Evolutionary conservation across 768 basidiomycete genomes (phyloP).

Genomic region (Amanita pseudoporphyria): DNA sequence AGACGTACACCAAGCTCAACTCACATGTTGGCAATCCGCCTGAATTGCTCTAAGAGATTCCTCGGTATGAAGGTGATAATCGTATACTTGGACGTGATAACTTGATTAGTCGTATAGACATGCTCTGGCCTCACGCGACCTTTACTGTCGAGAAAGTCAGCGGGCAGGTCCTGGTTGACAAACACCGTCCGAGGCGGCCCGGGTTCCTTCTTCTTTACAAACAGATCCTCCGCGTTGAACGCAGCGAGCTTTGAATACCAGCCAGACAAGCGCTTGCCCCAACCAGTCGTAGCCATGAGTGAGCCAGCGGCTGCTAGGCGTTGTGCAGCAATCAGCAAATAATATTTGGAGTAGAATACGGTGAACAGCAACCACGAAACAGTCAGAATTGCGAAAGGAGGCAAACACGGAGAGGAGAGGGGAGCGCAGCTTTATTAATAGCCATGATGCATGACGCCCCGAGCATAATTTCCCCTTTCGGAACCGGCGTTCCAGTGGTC

Average conservation of each 20-base stretch:
- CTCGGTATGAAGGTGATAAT: conserved; percentile 80
- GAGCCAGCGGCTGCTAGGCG: neutral
- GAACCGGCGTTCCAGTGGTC: too few relatives aligned
- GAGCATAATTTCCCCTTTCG: too few relatives aligned
- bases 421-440: neutral
- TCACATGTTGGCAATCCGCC: conserved; percentile 86
- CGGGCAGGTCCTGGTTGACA: conserved; percentile 59
- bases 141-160: conserved; percentile 47
- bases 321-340: neutral
- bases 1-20: conserved; percentile 17
- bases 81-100: conserved; percentile 81
- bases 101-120: conserved; percentile 64
- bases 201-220: conserved; percentile 42
- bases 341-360: neutral
- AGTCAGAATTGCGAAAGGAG: too few relatives aligned
- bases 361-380: neutral
- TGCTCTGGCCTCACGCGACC: conserved; percentile 47
- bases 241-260: conserved; percentile 35
- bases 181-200: conserved; percentile 54
- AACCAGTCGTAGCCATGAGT: neutral
- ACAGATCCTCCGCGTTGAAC: conserved; percentile 63
- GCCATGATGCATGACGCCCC: conserved; percentile 12
- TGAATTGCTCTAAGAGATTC: conserved; percentile 85
- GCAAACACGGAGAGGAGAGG: neutral
- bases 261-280: conserved; percentile 16